Base-by-base conservation (phyloP, 2,329 filamentous ascomycete species). In the Sclerotinia trifoliorum region DNA sequence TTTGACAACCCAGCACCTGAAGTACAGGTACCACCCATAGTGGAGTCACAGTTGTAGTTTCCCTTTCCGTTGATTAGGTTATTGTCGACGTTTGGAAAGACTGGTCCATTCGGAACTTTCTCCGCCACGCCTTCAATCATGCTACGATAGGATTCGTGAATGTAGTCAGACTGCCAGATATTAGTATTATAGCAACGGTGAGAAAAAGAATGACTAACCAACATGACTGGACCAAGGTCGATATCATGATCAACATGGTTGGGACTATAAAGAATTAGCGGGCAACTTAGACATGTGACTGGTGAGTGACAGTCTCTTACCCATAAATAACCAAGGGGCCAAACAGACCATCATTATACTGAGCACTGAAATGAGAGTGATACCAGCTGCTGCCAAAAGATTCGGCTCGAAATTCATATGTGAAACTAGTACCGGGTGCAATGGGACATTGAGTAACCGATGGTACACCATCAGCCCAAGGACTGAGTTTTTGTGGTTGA, bases 361-460 rank as follows among this genome's bases (percentile, higher is more conserved):
- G 80, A 26, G 77, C 74, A 24, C 78, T 78, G 72, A 84, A 84
- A 74, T 89, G 86, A 1, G 83, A 85, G 76, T 89, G 87, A 68
- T 88, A 88, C 84, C 85, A 88, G 3, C 80, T 80, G 0, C 82
- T 79, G 5, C 86, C 84, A 75, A 85, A 74, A n/a, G 61, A 57
- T 39, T 72, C 70, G 24, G 71, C 72, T 62, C 68, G 52, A 64
- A 74, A 74, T 7, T 67, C 62, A 44, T 74, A 74, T 13, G 62
- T 70, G 48, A 73, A 72, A 15, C 56, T 68, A 46, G 67, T 54
- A 26, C 69, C 84, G 0, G 84, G 83, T 0, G 85, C 78, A 68
- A 90, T 86, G 2, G 89, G 88, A 71, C 89, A 92, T 76, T 92
- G 88, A 6, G 82, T 82, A 17, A 85, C 76, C 15, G 81, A 79